These are phyloP conservation scores for Geotrichum histeridarum DNA, from an alignment of 1,139 yeast species.

Conservation along the genomic window DNA sequence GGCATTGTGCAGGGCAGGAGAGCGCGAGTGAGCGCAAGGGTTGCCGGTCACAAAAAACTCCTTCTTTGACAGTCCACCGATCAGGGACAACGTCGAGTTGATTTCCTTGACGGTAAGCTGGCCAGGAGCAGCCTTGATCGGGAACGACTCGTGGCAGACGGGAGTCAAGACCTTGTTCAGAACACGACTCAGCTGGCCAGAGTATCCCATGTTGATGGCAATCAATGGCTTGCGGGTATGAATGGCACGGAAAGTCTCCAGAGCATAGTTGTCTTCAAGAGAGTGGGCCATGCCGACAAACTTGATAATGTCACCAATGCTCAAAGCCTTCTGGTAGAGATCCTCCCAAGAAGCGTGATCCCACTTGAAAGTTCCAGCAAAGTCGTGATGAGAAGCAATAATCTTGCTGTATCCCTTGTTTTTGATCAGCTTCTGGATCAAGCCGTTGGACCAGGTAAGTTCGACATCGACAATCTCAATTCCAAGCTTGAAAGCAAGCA, in stretches of 20 bases:
- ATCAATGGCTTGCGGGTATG: conserved; percentile 55
- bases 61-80: conserved; percentile 58
- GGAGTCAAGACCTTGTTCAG: conserved; percentile 76
- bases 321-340: conserved; percentile 61
- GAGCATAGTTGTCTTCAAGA: conserved; percentile 60
- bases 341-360: conserved; percentile 65
- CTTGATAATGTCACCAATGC: conserved; percentile 68
- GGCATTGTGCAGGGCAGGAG: conserved; percentile 80
- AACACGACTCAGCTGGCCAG: conserved; percentile 75
- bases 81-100: conserved; percentile 51
- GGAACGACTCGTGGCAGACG: conserved; percentile 63
- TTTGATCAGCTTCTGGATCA: conserved; percentile 43
- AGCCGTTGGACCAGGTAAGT: conserved; percentile 43
- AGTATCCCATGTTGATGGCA: conserved; percentile 74
- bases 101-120: conserved; percentile 56
- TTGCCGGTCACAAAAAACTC: conserved; percentile 74
- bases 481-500: conserved; percentile 62
- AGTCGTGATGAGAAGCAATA: conserved; percentile 80
- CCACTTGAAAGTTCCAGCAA: conserved; percentile 61
- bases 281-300: conserved; percentile 72
- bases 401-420: conserved; percentile 58
- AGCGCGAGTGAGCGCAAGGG: conserved; percentile 80
- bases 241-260: conserved; percentile 61
- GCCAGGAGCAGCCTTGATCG: conserved; percentile 71
- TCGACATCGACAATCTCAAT: conserved; percentile 50